Evolutionary conservation across 805 yeast genomes (phyloP), one percentile per base, ranked within the genome.

Genomic region (Debaryomyces tyrocola): DNA sequence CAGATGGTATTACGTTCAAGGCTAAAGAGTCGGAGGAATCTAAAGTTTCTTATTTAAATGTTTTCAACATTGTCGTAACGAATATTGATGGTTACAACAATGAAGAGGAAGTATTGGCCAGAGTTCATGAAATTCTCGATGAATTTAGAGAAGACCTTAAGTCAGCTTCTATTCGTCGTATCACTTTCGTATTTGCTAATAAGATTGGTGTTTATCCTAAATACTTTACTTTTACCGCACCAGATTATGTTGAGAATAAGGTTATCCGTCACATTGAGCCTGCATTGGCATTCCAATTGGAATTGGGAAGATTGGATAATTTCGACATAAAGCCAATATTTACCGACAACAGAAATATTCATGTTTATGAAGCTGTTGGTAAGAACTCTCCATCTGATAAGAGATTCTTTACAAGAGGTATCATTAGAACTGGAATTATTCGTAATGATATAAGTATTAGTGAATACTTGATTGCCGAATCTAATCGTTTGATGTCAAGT

Each of bases 231-330:
- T 94, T 89, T 80, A 88, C 87, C 61, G 96, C 92, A 51, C 96
- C 96, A 43, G 78, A 78, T 33, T 94, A 87, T 64, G 60, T 58
- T 31, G 99, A 94, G 73, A 96, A 94, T 73, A 83, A 85, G 70
- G 91, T 91, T 17, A 87, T 94, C 66, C 90, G 99, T 75, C 97
- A 94, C 66, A 90, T 94, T 57, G 98, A 94, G 70, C 99, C 99
- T 20, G 97, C 98, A 36, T 78, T 92, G 60, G 98, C 99, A 43
- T 94, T 84, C 87, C 99, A 94, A 75, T 80, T 94, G 56, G 99
- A 94, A 73, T 79, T 94, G 53, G 92, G 89, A 60, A 84, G 98
- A 73, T 78, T 94, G 70, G 89, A 96, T 38, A 95, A 94, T 75
- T 94, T 94, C 74, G 84, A 89, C 73, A 89, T 92, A 71, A 90